These are phyloP conservation scores for Meira miltonrushii DNA, from an alignment of 1,284 basidiomycete genomes.

Conservation along the genomic window DNA sequence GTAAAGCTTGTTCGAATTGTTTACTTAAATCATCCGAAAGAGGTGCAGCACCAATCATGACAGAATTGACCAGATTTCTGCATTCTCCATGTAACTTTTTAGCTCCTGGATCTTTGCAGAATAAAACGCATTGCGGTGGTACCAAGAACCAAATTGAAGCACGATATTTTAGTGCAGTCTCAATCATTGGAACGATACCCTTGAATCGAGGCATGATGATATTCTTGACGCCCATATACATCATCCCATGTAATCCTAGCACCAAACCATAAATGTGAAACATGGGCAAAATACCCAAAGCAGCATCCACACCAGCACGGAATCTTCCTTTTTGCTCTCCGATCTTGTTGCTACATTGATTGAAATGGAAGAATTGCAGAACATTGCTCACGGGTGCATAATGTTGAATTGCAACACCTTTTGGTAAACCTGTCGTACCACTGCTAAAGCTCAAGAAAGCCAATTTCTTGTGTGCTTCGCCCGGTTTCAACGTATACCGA, in stretches of 20 bases:
- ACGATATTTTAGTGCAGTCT: conserved; percentile 30
- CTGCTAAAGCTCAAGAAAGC: conserved; percentile 74
- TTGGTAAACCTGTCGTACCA: conserved; percentile 72
- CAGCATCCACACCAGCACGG: conserved; percentile 33
- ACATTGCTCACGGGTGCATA: conserved; percentile 18
- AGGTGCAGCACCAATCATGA: conserved; percentile 42
- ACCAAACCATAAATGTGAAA: conserved; percentile 31
- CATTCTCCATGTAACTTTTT: conserved; percentile 23
- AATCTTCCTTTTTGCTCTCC: conserved; percentile 25
- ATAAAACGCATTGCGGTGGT: conserved; percentile 22
- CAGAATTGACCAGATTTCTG: conserved; percentile 22
- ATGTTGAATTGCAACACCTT: conserved; percentile 22
- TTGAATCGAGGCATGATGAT: conserved; percentile 33
- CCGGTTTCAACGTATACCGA: conserved; percentile 56
- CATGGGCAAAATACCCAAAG: conserved; percentile 33
- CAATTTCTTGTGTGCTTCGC: conserved; percentile 65
- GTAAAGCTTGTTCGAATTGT: conserved; percentile 29
- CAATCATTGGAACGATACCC: conserved; percentile 39
- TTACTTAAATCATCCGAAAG: conserved; percentile 35
- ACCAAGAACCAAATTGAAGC: conserved; percentile 22
- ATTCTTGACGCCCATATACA: conserved; percentile 20
- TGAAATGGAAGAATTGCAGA: conserved; percentile 15
- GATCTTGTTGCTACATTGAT: conserved; percentile 15
- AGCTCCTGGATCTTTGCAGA: conserved; percentile 18
- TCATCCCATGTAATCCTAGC: conserved; percentile 14